These are phyloP conservation scores for Colletotrichum sp. DNA, from an alignment of 2,329 filamentous ascomycete species.

Conservation along the genomic window DNA sequence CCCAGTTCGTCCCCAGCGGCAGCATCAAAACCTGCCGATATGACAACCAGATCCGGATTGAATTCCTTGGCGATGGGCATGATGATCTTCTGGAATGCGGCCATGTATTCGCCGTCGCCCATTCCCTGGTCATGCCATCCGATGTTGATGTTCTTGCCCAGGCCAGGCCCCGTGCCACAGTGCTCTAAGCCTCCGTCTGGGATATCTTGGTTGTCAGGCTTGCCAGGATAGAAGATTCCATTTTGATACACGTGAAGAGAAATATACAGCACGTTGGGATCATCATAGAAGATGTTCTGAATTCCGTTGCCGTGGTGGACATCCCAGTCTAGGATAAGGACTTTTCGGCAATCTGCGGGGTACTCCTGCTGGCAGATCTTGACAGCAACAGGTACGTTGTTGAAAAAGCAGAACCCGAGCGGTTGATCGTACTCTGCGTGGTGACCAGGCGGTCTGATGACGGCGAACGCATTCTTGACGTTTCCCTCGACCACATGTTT, in stretches of 20 bases:
- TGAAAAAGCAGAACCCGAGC: conserved; percentile 97
- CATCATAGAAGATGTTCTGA: conserved; percentile 94
- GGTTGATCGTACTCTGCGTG: conserved; percentile 87
- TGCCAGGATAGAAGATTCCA: conserved; percentile 83
- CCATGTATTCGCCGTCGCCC: conserved; percentile 96
- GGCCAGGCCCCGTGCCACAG: conserved; percentile 58
- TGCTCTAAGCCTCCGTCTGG: conserved; percentile 68
- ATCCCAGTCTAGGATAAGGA: conserved; percentile 93
- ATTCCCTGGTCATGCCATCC: conserved; percentile 76
- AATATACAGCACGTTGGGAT: conserved; percentile 94
- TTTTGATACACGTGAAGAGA: conserved; percentile 89
- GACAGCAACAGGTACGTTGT: conserved; percentile 95
- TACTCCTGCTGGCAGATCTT: conserved; percentile 84
- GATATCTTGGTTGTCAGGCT: conserved; percentile 59
- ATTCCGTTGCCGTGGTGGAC: conserved; percentile 87
- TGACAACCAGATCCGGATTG: conserved; percentile 90
- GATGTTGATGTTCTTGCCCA: conserved; percentile 70
- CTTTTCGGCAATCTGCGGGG: conserved; percentile 81
- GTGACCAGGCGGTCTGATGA: conserved; percentile 93
- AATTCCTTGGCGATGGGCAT: conserved; percentile 97
- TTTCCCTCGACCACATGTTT: conserved; percentile 83
- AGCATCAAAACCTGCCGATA: conserved; percentile 95
- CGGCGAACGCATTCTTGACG: conserved; percentile 93
- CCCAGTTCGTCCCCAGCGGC: conserved; percentile 92
- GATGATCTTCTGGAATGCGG: conserved; percentile 92